Base-by-base conservation (phyloP, 106 monocot species). In the Dactylorhiza incarnata region DNA sequence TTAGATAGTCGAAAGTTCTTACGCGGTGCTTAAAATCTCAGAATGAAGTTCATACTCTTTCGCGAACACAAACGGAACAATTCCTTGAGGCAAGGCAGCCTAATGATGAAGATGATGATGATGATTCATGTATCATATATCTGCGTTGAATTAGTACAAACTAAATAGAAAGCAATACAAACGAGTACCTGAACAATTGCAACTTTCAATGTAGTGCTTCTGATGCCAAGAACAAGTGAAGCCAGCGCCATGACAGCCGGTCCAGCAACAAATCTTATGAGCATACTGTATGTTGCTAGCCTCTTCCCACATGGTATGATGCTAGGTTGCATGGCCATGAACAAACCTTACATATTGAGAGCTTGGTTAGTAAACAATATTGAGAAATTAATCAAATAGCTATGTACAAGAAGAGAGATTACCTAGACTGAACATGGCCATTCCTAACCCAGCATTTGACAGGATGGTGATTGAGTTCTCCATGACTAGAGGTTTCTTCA, bases 391-490 rank as follows among this genome's bases (percentile, higher is more conserved):
- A 19, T 29, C 29, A 29, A 29, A 29, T 62, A 23, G 8, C 12
- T 53, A 44, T 16, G 13, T 3, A 52, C 7, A 19, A 22, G 22
- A 47, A 71, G 45, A 56, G 44, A 52, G 11, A 45, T 81, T 52
- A 88, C 87, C 87, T 22, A 88, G 71, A 75, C 87, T 88, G 72
- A 88, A 88, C 84, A 88, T 88, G 20, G 87, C 87, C 87, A 88
- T 79, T 45, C 87, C 87, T 14, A 84, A 52, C 5, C 84, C 87
- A 9, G 84, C 78, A 74, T 88, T 77, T 51, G 87, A 88, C 15
- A 88, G 52, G 50, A 87, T 76, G 0, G 76, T 74, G 5, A 88
- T 78, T 3, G 87, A 88, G 20, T 79, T 82, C 47, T 79, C 78
- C 51, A 88, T 51, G 1, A 88, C 79, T 13, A 74, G 13, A 16